phyloP scores from a whole-genome alignment of 1,284 basidiomycete species.

The Leccinum variabile region DNA sequence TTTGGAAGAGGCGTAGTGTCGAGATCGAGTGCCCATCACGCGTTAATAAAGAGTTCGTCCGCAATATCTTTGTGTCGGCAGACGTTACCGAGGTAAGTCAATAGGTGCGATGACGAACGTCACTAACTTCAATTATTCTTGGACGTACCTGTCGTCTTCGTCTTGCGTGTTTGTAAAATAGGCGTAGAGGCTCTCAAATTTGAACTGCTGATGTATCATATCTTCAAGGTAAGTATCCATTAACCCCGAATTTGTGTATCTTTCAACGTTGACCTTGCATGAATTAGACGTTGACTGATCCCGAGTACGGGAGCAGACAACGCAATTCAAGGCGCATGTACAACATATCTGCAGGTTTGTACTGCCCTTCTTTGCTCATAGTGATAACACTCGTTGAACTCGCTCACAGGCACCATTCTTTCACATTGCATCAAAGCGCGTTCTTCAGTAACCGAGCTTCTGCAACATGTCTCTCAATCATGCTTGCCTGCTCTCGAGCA shows the following conservation, averaged over 20 bases:
- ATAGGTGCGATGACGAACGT: not conserved
- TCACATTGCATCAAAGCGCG: conserved; percentile 58
- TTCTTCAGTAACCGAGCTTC: conserved; percentile 57
- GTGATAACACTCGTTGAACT: conserved; percentile 10
- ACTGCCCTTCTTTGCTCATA: not conserved
- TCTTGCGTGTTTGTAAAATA: conserved; percentile 65
- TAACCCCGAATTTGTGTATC: not conserved
- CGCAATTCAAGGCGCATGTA: conserved; percentile 75
- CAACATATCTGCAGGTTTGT: conserved; percentile 70
- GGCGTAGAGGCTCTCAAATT: conserved; percentile 85
- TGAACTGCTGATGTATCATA: conserved; percentile 80
- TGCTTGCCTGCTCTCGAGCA: conserved; percentile 51
- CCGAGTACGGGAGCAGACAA: conserved; percentile 49
- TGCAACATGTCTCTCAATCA: conserved; percentile 51
- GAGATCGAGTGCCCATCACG: conserved; percentile 66
- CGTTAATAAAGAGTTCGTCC: conserved; percentile 45
- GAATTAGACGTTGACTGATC: conserved; percentile 41
- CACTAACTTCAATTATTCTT: conserved; percentile 30
- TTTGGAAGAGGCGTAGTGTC: conserved; percentile 74
- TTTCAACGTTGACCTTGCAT: conserved; percentile 1
- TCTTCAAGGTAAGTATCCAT: conserved; percentile 62
- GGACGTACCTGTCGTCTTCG: conserved; percentile 57
- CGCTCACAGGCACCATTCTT: conserved; percentile 49
- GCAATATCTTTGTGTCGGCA: conserved; percentile 66
- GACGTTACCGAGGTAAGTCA: conserved; percentile 48